Base-by-base conservation (phyloP, 139 green algal genomes). In the Tetradesmus obliquus region DNA sequence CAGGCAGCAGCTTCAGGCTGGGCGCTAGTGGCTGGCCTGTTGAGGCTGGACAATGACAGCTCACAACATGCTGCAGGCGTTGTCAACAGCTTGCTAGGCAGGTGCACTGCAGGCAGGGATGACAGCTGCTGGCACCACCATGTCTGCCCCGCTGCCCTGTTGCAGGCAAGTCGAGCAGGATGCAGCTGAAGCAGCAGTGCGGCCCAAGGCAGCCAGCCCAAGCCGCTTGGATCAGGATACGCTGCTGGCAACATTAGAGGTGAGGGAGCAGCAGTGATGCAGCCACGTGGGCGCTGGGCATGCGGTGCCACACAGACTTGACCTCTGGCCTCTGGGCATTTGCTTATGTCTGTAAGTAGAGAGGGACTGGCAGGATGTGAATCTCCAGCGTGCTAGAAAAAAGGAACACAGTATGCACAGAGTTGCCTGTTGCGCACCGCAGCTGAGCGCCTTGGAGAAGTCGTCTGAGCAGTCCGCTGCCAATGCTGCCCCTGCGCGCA, bases 161-260 rank as follows among this genome's bases (percentile, higher is more conserved):
- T 5, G 66, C 66, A 76, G 66, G 66, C 66, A 76, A 13, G 66
- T 82, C 7, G n/a, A 51, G 76, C 76, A 82, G 76, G 76, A 51
- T 20, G 76, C 76, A 20, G 76, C 76, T 22, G 76, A 17, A 82
- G 76, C 76, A 32, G 76, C 76, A 55, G 76, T 15, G 76, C 20
- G 7, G 76, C n/a, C 9, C n/a, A 76, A 76, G 17, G 17, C 66
- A 24, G 66, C 12, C 66, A 76, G 66, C 17, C 66, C 66, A 24
- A 76, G 15, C n/a, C 76, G 76, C 76, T 19, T 55, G n/a, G 24
- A 82, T 15, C 84, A 88, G 60, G n/a, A 88, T 55, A n/a, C 24
- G 84, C 24, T 88, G 58, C 82, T 87, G 82, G n/a, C 55, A 22
- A 87, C 82, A 32, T 19, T 87, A 53, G 20, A 76, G 82, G 82